Conservation (phyloP, 2,329 filamentous ascomycete species). For the Onygena corvina region DNA sequence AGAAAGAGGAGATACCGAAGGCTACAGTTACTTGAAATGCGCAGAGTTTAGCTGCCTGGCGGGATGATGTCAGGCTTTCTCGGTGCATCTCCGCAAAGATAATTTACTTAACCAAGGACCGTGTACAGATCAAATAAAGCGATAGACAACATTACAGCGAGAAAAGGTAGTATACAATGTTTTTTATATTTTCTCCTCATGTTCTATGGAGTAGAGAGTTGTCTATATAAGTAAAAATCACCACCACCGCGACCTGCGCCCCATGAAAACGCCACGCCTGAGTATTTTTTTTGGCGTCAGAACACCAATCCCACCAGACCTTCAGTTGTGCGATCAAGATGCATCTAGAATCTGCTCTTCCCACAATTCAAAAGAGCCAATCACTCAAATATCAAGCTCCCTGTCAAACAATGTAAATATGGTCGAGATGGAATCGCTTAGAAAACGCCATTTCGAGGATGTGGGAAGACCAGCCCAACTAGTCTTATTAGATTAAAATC, state of each 20-base stretch:
- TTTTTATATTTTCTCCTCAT: constrained; percentile 8
- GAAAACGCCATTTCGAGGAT: background rate
- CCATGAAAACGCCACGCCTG: constrained; percentile 1
- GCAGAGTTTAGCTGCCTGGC: too few species aligned
- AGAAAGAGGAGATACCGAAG: background rate
- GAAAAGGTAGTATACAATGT: constrained; percentile 4
- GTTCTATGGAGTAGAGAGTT: constrained; percentile 17
- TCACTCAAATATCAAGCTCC: background rate
- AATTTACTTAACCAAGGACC: background rate
- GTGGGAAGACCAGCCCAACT: constrained; percentile 5
- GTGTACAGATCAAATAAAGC: too few species aligned
- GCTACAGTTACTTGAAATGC: background rate
- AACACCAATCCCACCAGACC: constrained; percentile 1
- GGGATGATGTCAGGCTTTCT: background rate
- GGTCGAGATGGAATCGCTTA: background rate
- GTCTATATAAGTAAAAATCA: constrained; percentile 13
- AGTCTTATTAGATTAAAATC: constrained; percentile 2
- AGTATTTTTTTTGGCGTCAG: constrained; percentile 8
- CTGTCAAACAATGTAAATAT: constrained; percentile 2
- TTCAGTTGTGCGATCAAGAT: background rate
- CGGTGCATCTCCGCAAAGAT: background rate
- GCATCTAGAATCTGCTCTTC: constrained; percentile 7
- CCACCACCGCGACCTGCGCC: constrained; percentile 2
- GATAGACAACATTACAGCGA: background rate
- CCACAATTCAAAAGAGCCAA: constrained; percentile 4